Percentiles rank a stretch among this genome's conserved stretches.
Evolutionary conservation across 257 asterid species (phyloP).

Genomic region (Plectranthus barbatus): DNA sequence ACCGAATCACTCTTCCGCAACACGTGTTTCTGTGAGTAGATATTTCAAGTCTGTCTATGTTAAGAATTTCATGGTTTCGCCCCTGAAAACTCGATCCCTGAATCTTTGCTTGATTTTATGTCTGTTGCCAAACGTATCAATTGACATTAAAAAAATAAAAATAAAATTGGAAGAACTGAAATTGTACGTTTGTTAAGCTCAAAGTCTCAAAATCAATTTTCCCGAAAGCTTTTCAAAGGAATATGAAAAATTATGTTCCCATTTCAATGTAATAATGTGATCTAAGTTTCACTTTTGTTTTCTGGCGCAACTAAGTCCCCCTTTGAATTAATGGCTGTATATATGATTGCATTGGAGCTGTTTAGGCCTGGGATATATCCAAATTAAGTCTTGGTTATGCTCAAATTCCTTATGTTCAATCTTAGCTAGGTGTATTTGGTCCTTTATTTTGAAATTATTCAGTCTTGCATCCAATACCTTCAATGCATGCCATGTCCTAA

Average conservation of each 20-base stretch:
- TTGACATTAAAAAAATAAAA: neutral
- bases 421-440: too few species aligned
- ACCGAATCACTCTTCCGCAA: too few species aligned
- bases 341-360: neutral
- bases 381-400: neutral
- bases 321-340: neutral
- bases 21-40: neutral
- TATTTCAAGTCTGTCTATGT: neutral
- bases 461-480: neutral
- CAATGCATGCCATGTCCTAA: neutral
- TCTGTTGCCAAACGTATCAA: neutral
- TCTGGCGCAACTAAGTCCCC: neutral
- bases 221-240: neutral
- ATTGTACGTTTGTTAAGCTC: neutral
- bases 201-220: neutral
- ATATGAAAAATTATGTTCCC: neutral
- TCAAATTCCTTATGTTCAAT: neutral
- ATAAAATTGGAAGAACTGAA: neutral
- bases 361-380: neutral
- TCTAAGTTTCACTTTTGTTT: neutral
- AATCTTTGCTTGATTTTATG: too few species aligned
- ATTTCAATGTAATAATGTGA: neutral
- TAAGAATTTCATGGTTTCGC: neutral
- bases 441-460: neutral
- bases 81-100: too few species aligned